Percentiles rank a stretch among this genome's conserved stretches.
Conservation (phyloP, 108 stramenopile species). For the Asterionellopsis glacialis region DNA sequence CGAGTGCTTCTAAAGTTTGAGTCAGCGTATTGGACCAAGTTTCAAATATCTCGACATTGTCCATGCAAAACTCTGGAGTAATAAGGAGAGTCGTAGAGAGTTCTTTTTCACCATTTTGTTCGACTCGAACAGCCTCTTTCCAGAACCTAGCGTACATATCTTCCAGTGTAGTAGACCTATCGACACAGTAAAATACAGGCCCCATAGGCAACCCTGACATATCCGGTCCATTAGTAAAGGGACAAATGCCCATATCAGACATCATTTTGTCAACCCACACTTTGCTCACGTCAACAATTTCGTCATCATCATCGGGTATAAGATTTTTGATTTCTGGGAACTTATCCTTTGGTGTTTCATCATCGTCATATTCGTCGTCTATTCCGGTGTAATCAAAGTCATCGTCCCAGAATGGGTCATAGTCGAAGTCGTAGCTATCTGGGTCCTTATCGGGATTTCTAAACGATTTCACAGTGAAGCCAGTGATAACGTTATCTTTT, state of each 20-base stretch:
- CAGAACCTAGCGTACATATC: slow-evolving; percentile 89
- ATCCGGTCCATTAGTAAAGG: slow-evolving; percentile 81
- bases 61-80: slow-evolving; percentile 81
- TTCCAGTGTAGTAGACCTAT: slow-evolving; percentile 70
- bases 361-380: slow-evolving; percentile 43
- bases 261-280: slow-evolving; percentile 81
- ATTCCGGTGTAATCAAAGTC: slow-evolving; percentile 68
- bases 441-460: slow-evolving; percentile 50
- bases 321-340: slow-evolving; percentile 56
- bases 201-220: slow-evolving; percentile 88
- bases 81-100: slow-evolving; percentile 86
- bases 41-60: slow-evolving; percentile 90
- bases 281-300: slow-evolving; percentile 52
- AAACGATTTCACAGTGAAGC: slow-evolving; percentile 74
- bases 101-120: slow-evolving; percentile 52
- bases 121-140: slow-evolving; percentile 80
- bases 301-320: slow-evolving; percentile 64
- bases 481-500: slow-evolving; percentile 26
- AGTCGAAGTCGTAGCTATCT: slow-evolving; percentile 50
- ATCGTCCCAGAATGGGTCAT: slow-evolving; percentile 88
- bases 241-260: slow-evolving; percentile 92
- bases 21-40: slow-evolving; percentile 85
- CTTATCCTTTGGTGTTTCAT: slow-evolving; percentile 17
- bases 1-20: slow-evolving; percentile 76
- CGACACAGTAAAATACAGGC: slow-evolving; percentile 78